Evolutionary conservation across 176 grass and related monocot genomes (phyloP), one percentile per base, ranked within the genome.

Genomic region (Zizania latifolia): DNA sequence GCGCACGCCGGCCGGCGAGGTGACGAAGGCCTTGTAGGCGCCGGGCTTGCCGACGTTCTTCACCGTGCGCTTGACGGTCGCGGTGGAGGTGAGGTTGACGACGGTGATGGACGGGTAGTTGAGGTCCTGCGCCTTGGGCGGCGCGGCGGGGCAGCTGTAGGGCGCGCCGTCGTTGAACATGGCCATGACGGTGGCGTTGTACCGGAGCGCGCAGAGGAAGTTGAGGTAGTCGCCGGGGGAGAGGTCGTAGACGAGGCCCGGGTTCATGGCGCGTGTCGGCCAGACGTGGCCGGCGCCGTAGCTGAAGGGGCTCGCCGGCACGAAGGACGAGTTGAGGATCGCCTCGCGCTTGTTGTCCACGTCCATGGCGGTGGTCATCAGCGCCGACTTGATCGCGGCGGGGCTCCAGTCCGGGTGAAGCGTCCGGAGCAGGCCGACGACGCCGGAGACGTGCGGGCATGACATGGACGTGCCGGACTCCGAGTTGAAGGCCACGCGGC

Each of bases 71-170:
- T 46, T 77, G 7, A 87, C 78, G 2, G 75, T 83, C 4, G 46
- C n/a, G n/a, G n/a, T n/a, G 6, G 44, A 26, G 2, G 75, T 82
- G 37, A 97, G 58, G 36, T 85, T 77, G 50, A 81, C 60, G 59
- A 79, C 62, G 44, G 84, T 57, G 78, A 97, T 83, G 50, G 93
- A 90, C 9, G 90, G 93, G 76, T 97, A 97, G 79, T 97, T 97
- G 35, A 97, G 73, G 74, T 97, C 84, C 9, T 70, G 12, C 3
- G 70, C 12, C 41, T 70, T 67, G 2, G 62, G 65, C 15, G 63
- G 34, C 33, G 82, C 45, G 21, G 74, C 64, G 13, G 89, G 87
- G 78, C 89, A 96, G 58, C 48, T 14, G 70, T 90, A 86, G 13
- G 86, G 67, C 33, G 4, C 12, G 24, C 43, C 72, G 65, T 74